phyloP scores from a whole-genome alignment of 1,284 basidiomycete genomes.

The Entoloma clypeatum region DNA sequence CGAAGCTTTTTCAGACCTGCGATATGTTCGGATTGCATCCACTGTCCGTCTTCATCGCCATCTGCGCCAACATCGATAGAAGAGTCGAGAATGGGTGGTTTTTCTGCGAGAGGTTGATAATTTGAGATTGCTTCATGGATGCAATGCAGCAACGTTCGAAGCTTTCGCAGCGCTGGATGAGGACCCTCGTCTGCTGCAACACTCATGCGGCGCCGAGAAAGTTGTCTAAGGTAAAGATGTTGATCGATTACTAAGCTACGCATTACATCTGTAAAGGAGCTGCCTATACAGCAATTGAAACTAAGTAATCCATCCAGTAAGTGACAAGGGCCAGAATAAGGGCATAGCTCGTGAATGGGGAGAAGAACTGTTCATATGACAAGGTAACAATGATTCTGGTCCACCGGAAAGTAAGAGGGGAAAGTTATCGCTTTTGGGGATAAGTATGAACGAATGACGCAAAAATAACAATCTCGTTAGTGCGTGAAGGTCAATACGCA shows the following conservation, averaged over 20 bases:
- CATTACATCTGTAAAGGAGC: too few species aligned
- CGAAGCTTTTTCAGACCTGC: conserved; percentile 52
- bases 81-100: conserved; percentile 55
- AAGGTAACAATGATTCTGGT: too few species aligned
- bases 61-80: conserved; percentile 37
- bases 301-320: too few species aligned
- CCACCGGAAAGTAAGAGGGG: too few species aligned
- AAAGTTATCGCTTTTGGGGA: too few species aligned
- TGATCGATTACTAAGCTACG: too few species aligned
- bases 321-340: too few species aligned
- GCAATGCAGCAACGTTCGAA: conserved; percentile 33
- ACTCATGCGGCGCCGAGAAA: conserved; percentile 3
- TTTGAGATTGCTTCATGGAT: conserved; percentile 43
- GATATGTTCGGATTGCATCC: conserved; percentile 41
- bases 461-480: not conserved
- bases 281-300: too few species aligned
- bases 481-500: not conserved
- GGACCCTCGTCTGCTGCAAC: conserved; percentile 5
- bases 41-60: conserved; percentile 36
- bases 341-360: too few species aligned
- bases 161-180: conserved; percentile 38
- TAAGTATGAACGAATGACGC: not conserved
- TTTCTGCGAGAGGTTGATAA: conserved; percentile 40
- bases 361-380: too few species aligned
- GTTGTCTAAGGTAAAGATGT: not conserved